Evolutionary conservation across 106 monocot genomes (phyloP), one percentile per base, ranked within the genome.

Genomic region (Dendrobium huoshanense): DNA sequence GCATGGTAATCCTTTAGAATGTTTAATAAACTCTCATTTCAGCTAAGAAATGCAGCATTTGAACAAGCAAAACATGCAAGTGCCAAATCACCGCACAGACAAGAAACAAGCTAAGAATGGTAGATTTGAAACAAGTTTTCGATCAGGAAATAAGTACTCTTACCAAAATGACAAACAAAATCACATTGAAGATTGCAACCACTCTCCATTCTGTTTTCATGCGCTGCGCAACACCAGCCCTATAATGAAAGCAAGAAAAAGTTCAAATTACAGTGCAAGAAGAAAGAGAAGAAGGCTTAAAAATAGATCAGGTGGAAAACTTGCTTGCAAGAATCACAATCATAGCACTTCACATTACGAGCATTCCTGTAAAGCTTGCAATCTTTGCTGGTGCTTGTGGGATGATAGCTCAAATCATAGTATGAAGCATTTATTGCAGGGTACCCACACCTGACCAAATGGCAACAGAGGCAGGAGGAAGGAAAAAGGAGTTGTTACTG

Each of bases 241-340:
- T 98, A 65, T 67, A 76, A 72, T 15, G 4, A 81, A 81, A n/a
- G 7, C 9, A 72, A 59, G 33, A 51, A 78, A 54, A 33, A 64
- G 72, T 27, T 55, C 13, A 48, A 19, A 64, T 44, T 45, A 45
- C 47, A 27, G 31, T 16, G 44, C 67, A 17, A 25, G 18, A 41
- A 37, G 17, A 73, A 73, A 4, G 19, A 22, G 29, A 78, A 55
- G 17, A 1, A 33, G 13, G 18, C 19, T 70, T 70, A 70, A 33
- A 70, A 70, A 31, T 70, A 40, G 16, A 51, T 17, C 16, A 25
- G 17, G 73, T n/a, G 45, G 58, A 48, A 78, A 18, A 81, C 88
- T 92, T 95, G 81, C 98, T 95, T 99, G 98, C 98, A 95, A 82
- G 98, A 95, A 87, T 93, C 89, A 85, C 98, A 99, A 67, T 87